Conservation (phyloP, 2,329 filamentous ascomycete genomes). For the Xylariaceae sp. region DNA sequence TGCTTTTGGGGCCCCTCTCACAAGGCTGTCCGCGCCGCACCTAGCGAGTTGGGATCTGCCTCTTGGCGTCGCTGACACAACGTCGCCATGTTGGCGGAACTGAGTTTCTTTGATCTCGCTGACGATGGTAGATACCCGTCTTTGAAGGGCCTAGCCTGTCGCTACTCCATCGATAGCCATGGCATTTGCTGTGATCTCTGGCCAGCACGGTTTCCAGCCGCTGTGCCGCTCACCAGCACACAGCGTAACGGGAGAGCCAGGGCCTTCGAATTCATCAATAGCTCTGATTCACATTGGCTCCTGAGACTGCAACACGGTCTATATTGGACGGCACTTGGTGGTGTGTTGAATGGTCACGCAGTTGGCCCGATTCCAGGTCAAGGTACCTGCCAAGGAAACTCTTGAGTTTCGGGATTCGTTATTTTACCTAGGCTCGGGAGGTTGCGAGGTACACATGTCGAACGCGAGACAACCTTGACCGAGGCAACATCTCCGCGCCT, state of each 20-base stretch:
- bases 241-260: background rate
- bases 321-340: conserved; percentile 6
- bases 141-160: conserved; percentile 13
- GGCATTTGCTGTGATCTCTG: conserved; percentile 14
- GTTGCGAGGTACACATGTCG: too few species aligned
- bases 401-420: too few species aligned
- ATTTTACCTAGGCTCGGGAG: too few species aligned
- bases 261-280: too few species aligned
- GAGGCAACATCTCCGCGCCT: too few species aligned
- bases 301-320: conserved; percentile 12
- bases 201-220: conserved; percentile 12
- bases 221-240: conserved; percentile 16
- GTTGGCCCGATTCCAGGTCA: too few species aligned
- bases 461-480: background rate
- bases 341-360: conserved; percentile 1
- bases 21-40: conserved; percentile 11
- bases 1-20: background rate
- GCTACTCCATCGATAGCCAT: conserved; percentile 16
- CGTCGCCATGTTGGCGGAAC: too few species aligned
- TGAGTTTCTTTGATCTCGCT: too few species aligned
- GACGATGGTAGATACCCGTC: too few species aligned
- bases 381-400: too few species aligned
- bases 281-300: conserved; percentile 6
- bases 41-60: background rate
- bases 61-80: background rate